These are phyloP conservation scores for Mucor lusitanicus DNA, from an alignment of 371 early-diverging fungal genomes.

Conservation along the genomic window DNA sequence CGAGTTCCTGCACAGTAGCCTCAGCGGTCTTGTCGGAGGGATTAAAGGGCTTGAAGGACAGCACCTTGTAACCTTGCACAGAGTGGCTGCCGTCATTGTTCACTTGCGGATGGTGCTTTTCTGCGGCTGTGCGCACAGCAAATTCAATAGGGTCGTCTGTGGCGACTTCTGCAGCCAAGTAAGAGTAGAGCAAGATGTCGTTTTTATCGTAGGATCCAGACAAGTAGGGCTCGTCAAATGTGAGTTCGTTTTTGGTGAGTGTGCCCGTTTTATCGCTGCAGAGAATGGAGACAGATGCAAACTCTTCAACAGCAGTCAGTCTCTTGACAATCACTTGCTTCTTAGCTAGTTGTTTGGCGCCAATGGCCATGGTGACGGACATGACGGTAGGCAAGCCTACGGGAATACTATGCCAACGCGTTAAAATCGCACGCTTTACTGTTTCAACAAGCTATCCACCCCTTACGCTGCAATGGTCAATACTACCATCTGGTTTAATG, in stretches of 20 bases:
- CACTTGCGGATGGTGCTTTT: slow-evolving; percentile 69
- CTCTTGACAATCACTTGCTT: slow-evolving; percentile 95
- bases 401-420: slow-evolving; percentile 63
- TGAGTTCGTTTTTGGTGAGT: slow-evolving; percentile 87
- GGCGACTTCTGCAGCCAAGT: slow-evolving; percentile 88
- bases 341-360: slow-evolving; percentile 85
- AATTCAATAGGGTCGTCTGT: slow-evolving; percentile 93
- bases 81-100: slow-evolving; percentile 48
- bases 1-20: slow-evolving; percentile 77
- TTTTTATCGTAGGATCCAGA: slow-evolving; percentile 69
- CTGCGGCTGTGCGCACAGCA: slow-evolving; percentile 89
- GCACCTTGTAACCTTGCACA: slow-evolving; percentile 78
- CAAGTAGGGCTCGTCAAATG: slow-evolving; percentile 89
- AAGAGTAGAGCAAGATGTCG: slow-evolving; percentile 86
- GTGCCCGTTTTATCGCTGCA: slow-evolving; percentile 98
- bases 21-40: slow-evolving; percentile 84
- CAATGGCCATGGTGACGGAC: slow-evolving; percentile 95
- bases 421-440: background rate
- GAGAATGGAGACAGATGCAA: slow-evolving; percentile 91
- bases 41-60: slow-evolving; percentile 81
- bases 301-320: slow-evolving; percentile 91
- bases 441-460: background rate
- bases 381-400: slow-evolving; percentile 94
- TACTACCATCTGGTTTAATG: slow-evolving; percentile 73
- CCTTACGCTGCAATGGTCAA: slow-evolving; percentile 34